phyloP scores from a whole-genome alignment of 192 early-diverging fungal genomes.

The Paraglomus occultum region DNA sequence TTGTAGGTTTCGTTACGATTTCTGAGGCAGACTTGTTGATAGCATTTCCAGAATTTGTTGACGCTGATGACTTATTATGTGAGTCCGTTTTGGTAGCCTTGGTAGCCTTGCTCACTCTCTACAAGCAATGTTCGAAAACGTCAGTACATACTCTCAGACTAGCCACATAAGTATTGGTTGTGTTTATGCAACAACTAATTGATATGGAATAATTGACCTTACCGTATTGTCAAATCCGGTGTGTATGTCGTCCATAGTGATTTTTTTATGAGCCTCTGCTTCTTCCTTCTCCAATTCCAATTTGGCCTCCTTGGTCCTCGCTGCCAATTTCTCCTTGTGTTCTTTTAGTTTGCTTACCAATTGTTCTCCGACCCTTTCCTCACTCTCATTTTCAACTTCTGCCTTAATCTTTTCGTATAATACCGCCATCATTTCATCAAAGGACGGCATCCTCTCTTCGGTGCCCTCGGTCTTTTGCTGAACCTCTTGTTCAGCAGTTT shows the following conservation, averaged over 20 bases:
- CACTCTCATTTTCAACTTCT: constrained; percentile 45
- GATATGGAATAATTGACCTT: constrained; percentile 24
- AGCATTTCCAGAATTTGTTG: constrained; percentile 40
- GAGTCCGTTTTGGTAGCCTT: constrained; percentile 31
- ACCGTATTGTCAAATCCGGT: constrained; percentile 66
- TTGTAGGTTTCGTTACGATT: constrained; percentile 36
- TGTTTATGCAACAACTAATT: too few species aligned
- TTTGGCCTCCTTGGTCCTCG: constrained; percentile 37
- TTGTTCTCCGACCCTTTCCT: constrained; percentile 31
- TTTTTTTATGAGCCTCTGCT: constrained; percentile 62
- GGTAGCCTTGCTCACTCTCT: constrained; percentile 50
- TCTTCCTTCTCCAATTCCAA: constrained; percentile 57
- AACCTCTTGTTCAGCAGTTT: constrained; percentile 1
- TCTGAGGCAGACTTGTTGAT: constrained; percentile 66
- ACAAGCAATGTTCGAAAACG: not conserved
- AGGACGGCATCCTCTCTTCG: not conserved
- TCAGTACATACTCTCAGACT: not conserved
- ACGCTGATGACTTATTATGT: constrained; percentile 11
- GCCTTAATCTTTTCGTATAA: constrained; percentile 37
- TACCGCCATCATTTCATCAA: constrained; percentile 28
- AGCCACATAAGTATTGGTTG: not conserved
- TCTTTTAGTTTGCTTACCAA: constrained; percentile 39
- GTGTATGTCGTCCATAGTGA: constrained; percentile 68
- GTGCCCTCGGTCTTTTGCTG: not conserved
- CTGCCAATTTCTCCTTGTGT: constrained; percentile 43